Percentiles rank a stretch among this genome's conserved stretches.
Evolutionary conservation across 176 grass and related monocot genomes (phyloP).

Genomic region (maize (Zea mays)): DNA sequence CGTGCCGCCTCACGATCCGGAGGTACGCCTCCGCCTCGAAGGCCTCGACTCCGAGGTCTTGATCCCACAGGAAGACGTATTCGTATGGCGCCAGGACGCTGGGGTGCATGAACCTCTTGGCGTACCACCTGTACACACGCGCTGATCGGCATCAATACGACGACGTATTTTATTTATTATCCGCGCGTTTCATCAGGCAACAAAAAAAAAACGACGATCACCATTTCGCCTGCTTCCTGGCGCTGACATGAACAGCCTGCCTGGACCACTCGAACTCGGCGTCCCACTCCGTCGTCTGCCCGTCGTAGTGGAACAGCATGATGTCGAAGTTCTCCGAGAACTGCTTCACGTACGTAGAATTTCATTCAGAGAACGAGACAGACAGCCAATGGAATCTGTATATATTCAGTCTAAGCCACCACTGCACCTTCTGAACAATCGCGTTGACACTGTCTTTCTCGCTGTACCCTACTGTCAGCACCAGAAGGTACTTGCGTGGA

Average conservation of each 20-base stretch:
- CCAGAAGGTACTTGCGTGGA: conserved; percentile 27
- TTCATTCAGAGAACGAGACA: background rate
- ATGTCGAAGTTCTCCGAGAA: conserved; percentile 29
- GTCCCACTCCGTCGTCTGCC: conserved; percentile 30
- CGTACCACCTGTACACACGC: conserved; percentile 41
- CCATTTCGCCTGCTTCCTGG: conserved; percentile 44
- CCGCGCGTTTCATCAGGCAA: too few relatives aligned
- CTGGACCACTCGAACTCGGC: conserved; percentile 46
- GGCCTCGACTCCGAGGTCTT: conserved; percentile 30
- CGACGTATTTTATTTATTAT: too few relatives aligned
- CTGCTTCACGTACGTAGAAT: background rate
- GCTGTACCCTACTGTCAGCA: conserved; percentile 4
- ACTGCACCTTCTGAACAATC: conserved; percentile 27
- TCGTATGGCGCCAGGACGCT: conserved; percentile 39
- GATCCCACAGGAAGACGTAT: conserved; percentile 63
- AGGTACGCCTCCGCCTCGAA: conserved; percentile 37
- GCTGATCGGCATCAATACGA: too few relatives aligned
- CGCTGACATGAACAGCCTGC: conserved; percentile 46
- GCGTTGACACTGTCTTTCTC: conserved; percentile 38
- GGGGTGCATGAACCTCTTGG: conserved; percentile 58
- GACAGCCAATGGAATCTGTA: too few relatives aligned
- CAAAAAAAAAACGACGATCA: too few relatives aligned
- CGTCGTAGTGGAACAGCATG: conserved; percentile 52
- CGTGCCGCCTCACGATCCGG: conserved; percentile 28
- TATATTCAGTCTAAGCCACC: too few relatives aligned